These are phyloP conservation scores for Xylaria arbuscula DNA, from an alignment of 2,329 filamentous ascomycete genomes.

Conservation along the genomic window DNA sequence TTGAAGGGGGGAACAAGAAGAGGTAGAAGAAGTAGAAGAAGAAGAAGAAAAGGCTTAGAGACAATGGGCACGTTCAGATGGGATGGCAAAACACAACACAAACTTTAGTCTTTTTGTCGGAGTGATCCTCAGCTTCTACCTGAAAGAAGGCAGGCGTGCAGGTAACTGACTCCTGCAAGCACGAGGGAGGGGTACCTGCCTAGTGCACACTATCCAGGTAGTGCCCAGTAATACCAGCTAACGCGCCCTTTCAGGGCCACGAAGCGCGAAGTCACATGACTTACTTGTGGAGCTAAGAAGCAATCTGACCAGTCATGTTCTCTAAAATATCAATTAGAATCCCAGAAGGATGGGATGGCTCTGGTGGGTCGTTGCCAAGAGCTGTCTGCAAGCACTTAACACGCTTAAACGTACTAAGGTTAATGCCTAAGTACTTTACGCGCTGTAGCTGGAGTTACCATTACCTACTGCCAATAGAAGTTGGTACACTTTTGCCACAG, in stretches of 20 bases:
- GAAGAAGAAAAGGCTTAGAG: neutral
- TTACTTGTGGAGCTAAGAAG: neutral
- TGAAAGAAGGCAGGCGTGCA: too few species aligned
- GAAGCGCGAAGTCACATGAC: conserved; percentile 39
- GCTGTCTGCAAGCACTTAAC: conserved; percentile 37
- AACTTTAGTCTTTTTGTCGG: too few species aligned
- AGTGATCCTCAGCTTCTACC: too few species aligned
- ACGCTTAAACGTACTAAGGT: conserved; percentile 7
- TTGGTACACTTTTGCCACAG: neutral
- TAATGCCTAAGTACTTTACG: neutral
- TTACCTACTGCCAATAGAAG: neutral
- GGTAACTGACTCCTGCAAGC: neutral
- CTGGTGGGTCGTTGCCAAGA: conserved; percentile 3
- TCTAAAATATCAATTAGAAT: conserved; percentile 18
- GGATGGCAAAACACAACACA: conserved; percentile 2
- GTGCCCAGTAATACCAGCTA: conserved; percentile 6
- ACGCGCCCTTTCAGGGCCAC: conserved; percentile 21
- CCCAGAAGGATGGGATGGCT: conserved; percentile 2
- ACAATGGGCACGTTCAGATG: neutral
- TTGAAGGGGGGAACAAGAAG: neutral
- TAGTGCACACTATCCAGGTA: neutral
- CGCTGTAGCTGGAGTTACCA: neutral
- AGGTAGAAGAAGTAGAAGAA: too few species aligned
- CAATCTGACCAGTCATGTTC: conserved; percentile 14
- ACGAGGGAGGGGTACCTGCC: conserved; percentile 20